These are phyloP conservation scores for Aspergillus sp. DNA, from an alignment of 2,329 filamentous ascomycete species.

Conservation along the genomic window DNA sequence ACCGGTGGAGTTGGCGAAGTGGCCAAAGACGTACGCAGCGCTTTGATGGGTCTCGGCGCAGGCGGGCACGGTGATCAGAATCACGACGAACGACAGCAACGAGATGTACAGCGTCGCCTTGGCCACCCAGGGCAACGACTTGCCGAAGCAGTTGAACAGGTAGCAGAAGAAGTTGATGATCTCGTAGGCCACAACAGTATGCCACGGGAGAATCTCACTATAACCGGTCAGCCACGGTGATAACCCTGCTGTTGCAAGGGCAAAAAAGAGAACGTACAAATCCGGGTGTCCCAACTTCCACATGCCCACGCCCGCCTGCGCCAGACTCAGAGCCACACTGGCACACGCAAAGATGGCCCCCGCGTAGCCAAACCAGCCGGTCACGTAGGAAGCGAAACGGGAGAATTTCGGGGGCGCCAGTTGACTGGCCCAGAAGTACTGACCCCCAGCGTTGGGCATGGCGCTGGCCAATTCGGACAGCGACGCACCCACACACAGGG, in stretches of 20 bases:
- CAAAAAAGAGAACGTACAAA: constrained; percentile 35
- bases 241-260: too few species aligned
- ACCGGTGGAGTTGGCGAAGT: constrained; percentile 47
- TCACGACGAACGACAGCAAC: constrained; percentile 42
- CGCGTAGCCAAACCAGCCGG: constrained; percentile 48
- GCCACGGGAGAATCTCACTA: constrained; percentile 28
- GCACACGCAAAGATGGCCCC: constrained; percentile 48
- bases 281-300: constrained; percentile 46
- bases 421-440: constrained; percentile 46
- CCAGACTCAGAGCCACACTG: constrained; percentile 44
- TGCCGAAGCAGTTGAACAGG: constrained; percentile 42
- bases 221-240: constrained; percentile 5
- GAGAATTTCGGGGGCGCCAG: constrained; percentile 40
- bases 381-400: constrained; percentile 41
- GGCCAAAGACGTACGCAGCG: constrained; percentile 44
- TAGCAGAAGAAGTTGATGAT: constrained; percentile 42
- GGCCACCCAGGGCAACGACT: constrained; percentile 31
- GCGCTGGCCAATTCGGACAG: constrained; percentile 43
- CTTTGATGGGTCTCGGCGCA: constrained; percentile 39
- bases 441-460: constrained; percentile 44
- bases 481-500: constrained; percentile 39
- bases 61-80: constrained; percentile 42
- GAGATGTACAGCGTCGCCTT: constrained; percentile 40
- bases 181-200: constrained; percentile 39
- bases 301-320: constrained; percentile 43